A percentile compares a stretch with the other conserved stretches of the same genome.
These are phyloP conservation scores for Sistotremastrum suecicum DNA, from an alignment of 768 basidiomycete species.

Conservation along the genomic window DNA sequence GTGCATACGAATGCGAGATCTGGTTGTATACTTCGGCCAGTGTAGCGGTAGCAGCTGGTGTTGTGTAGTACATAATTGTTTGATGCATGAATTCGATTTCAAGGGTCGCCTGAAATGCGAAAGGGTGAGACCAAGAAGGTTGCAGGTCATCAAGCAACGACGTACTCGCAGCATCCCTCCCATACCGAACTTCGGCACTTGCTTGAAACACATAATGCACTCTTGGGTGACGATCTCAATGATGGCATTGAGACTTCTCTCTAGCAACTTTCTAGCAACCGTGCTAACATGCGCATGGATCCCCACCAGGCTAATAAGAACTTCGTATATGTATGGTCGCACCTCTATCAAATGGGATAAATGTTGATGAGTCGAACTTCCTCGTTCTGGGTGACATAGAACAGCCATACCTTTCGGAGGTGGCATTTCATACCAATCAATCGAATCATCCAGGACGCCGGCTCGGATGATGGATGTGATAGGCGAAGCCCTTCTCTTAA, in stretches of 20 bases:
- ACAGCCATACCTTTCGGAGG: constrained; percentile 67
- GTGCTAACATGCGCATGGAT: constrained; percentile 85
- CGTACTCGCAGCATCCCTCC: constrained; percentile 94
- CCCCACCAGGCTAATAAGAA: constrained; percentile 75
- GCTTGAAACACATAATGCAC: constrained; percentile 72
- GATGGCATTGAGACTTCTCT: constrained; percentile 67
- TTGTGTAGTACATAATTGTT: constrained; percentile 80
- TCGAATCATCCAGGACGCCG: constrained; percentile 65
- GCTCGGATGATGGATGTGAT: constrained; percentile 54
- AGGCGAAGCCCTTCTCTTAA: constrained; percentile 64
- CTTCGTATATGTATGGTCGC: constrained; percentile 85
- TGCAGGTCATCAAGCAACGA: constrained; percentile 5
- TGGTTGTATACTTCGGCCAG: constrained; percentile 88
- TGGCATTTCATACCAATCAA: constrained; percentile 92
- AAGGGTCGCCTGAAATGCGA: constrained; percentile 67
- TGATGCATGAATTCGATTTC: constrained; percentile 99
- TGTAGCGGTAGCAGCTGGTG: constrained; percentile 62
- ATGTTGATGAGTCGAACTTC: neutral
- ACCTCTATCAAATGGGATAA: constrained; percentile 45
- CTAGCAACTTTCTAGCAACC: constrained; percentile 64
- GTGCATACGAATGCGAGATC: constrained; percentile 85
- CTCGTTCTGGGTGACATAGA: neutral
- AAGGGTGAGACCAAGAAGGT: neutral
- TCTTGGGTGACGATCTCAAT: constrained; percentile 76
- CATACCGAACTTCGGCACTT: constrained; percentile 89